Evolutionary conservation across 1,284 basidiomycete genomes (phyloP), one percentile per base, ranked within the genome.

Genomic region (Athelia psychrophila): DNA sequence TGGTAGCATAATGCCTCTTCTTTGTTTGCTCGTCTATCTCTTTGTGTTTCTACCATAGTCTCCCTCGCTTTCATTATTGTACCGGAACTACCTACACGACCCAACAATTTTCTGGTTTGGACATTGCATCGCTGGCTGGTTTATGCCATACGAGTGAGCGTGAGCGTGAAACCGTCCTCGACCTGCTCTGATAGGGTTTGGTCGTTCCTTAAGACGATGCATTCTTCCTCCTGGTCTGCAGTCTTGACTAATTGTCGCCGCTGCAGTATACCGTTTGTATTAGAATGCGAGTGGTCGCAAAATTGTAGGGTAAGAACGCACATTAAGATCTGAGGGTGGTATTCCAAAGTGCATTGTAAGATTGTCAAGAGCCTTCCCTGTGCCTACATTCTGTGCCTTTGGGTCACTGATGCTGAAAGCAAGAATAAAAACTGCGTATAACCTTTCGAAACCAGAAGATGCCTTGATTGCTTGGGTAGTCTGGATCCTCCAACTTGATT

Each of bases 371-470:
- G 71, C 80, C 54, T 66, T 77, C 1, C 81, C 82, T 23, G 75
- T 68, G 23, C 69, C 56, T 13, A 74, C 58, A 30, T 68, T 66
- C 81, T 83, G 54, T 25, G 46, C 8, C 32, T 20, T 20, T 12
- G 42, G n/a, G 19, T 27, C 44, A 24, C 9, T 46, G 24, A 6
- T 33, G 22, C 23, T 19, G 19, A 12, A 36, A 10, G 18, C 30
- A 19, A 16, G 6, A 20, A 24, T 25, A 18, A 18, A 13, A 13
- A 23, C 6, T 19, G 25, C n/a, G 25, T 48, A 64, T 42, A 50
- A 86, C 88, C 79, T 87, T 89, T 49, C 76, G 72, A 54, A 87
- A 79, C 89, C 89, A 91, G 49, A 86, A 75, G 10, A 74, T 57
- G 53, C 73, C 75, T 55, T 75, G 73, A n/a, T 46, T 52, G 1